phyloP scores from a whole-genome alignment of 441 rosid genomes.

The Adansonia grandidieri region DNA sequence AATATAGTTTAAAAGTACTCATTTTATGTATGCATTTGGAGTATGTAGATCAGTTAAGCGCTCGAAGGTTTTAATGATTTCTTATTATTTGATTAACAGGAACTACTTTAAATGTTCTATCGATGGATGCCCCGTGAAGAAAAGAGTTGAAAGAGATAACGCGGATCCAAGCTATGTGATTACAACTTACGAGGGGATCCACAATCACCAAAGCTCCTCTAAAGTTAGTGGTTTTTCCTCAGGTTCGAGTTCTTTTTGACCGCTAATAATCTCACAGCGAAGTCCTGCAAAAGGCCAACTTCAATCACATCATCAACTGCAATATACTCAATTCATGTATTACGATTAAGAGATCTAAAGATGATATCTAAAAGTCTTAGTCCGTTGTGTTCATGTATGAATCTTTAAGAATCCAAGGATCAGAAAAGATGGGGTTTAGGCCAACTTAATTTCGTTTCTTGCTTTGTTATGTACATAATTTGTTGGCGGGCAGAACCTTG shows the following conservation, averaged over 20 bases:
- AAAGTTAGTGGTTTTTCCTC: conserved; percentile 5
- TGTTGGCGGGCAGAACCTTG: conserved; percentile 14
- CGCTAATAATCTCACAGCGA: neutral
- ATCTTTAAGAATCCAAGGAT: neutral
- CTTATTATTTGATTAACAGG: conserved; percentile 46
- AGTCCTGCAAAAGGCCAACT: conserved; percentile 11
- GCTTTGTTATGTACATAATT: neutral
- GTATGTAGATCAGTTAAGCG: neutral
- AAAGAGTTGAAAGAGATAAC: conserved; percentile 83
- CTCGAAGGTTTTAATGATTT: neutral
- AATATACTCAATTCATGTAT: conserved; percentile 15
- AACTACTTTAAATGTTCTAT: conserved; percentile 76
- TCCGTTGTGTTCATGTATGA: neutral
- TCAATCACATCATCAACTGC: neutral
- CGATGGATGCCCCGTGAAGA: conserved; percentile 82
- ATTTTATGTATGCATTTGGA: neutral
- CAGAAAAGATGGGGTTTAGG: neutral
- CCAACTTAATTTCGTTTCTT: conserved; percentile 6
- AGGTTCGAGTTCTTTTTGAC: neutral
- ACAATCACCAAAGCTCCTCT: conserved; percentile 43
- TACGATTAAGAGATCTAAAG: conserved; percentile 3
- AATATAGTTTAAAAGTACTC: neutral
- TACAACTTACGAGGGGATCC: conserved; percentile 80
- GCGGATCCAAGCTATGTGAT: conserved; percentile 79
- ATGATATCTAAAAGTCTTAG: neutral